Evolutionary conservation across 2,329 filamentous ascomycete species (phyloP), one percentile per base, ranked within the genome.

Genomic region (Pseudopithomyces chartarum): DNA sequence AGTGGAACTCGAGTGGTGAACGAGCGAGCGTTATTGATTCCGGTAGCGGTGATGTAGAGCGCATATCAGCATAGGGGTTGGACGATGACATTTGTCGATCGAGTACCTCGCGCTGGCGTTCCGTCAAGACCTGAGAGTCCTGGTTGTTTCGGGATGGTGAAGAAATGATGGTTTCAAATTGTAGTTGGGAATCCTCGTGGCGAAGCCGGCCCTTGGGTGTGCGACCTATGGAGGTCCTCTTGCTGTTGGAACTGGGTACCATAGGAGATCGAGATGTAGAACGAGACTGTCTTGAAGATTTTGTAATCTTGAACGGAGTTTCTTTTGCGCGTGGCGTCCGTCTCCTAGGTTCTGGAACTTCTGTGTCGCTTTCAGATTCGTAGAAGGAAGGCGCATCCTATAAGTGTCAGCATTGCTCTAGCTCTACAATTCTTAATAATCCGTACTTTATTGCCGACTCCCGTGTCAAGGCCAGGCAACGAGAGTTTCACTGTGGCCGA

Each of bases 151-250:
- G 76, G 13, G 78, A 74, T 2, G 82, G 78, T 0, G 87, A 85
- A 12, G 87, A 85, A 29, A 85, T 83, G 45, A 94, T 88, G 0
- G 86, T 78, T 2, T 88, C 85, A 67, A 95, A 95, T 42, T 90
- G 83, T 23, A 96, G 83, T 67, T 96, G 92, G 0, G 91, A 96
- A 73, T 96, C 85, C 59, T 96, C 86, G 64, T 96, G 92, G 33
- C 90, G 85, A 26, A 88, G 79, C 57, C 84, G 85, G 17, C 83
- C 80, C 45, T 82, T 85, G 12, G 75, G 73, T 48, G 73, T 78
- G 26, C 61, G 64, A 43, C 67, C 66, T 13, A 65, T 53, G 49
- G 71, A 56, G 13, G 48, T 49, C 57, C 64, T 69, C 53, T 61
- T 67, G 32, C 54, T 66, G 6, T 53, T 58, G 26, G 60, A 57